Evolutionary conservation across 1,284 basidiomycete genomes (phyloP), one percentile per base, ranked within the genome.

Genomic region (Lignosus rhinocerotis): DNA sequence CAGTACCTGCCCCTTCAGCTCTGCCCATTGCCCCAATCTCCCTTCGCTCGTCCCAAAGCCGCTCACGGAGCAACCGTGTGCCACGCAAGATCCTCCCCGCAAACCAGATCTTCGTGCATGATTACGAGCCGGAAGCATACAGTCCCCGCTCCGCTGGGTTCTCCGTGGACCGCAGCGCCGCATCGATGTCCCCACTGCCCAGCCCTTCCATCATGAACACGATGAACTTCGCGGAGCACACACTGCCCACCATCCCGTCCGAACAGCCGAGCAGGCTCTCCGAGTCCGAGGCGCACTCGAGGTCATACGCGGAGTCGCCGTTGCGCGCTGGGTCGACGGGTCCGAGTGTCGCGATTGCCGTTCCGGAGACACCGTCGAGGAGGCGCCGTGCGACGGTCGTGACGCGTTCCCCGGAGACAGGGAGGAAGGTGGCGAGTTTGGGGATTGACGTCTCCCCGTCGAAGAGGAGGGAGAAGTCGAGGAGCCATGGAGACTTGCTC

Each of bases 321-420:
- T 6, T 43, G n/a, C 25, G 17, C 32, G 33, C 31, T 50, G 9
- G 32, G 19, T 41, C 36, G 48, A 30, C 45, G 16, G 19, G n/a
- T 7, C 17, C 34, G 19, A n/a, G 33, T 8, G 25, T 21, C 7
- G 30, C 21, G 34, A 31, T 55, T 8, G 66, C 17, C 55, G 66
- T 60, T 58, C 19, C 79, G 4, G 57, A 62, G 60, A 66, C 68
- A 2, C 66, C 67, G 12, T 63, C 67, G n/a, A 56, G 85, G 52
- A 77, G 73, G 59, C 81, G 88, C 38, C 80, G 88, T 7, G 86
- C 85, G 31, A 90, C 88, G 1, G 83, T 90, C 58, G 82, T 85
- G 14, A 81, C 83, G 36, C 75, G 77, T 21, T 86, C 86, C 0
- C 87, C 86, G 3, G 78, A 80, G 53, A 74, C 72, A 53, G 50